These are phyloP conservation scores for Aspergillus asperescens DNA, from an alignment of 495 filamentous ascomycete genomes.

Conservation along the genomic window DNA sequence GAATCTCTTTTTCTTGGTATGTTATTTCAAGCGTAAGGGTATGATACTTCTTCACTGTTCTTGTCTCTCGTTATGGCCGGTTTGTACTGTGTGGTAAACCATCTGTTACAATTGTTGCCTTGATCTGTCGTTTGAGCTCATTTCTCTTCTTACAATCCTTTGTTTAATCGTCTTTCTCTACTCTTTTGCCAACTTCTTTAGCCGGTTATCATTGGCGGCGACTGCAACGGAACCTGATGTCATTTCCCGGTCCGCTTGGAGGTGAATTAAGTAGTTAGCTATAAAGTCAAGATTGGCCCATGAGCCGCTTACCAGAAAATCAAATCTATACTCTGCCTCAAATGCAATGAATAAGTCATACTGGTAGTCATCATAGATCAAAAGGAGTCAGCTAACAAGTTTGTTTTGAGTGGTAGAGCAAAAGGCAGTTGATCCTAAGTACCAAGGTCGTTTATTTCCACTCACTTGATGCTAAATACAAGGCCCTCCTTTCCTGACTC, in stretches of 20 bases:
- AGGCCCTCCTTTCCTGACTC: not conserved
- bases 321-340: constrained; percentile 18
- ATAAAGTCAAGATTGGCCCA: constrained; percentile 6
- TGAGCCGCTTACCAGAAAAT: constrained; percentile 11
- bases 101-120: constrained; percentile 16
- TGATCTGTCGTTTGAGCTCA: constrained; percentile 15
- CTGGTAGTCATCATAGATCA: too few relatives aligned
- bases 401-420: too few relatives aligned
- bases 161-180: constrained; percentile 16
- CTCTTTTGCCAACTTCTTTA: constrained; percentile 12
- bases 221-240: constrained; percentile 7
- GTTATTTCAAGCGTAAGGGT: constrained; percentile 32
- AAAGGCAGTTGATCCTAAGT: too few relatives aligned
- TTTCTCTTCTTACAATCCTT: constrained; percentile 18
- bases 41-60: constrained; percentile 30
- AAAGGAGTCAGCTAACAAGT: too few relatives aligned
- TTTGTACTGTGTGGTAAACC: constrained; percentile 22
- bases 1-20: constrained; percentile 39
- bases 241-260: constrained; percentile 5
- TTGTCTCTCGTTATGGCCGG: constrained; percentile 38
- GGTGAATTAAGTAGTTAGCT: constrained; percentile 11
- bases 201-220: constrained; percentile 4
- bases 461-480: not conserved
- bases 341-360: too few relatives aligned
- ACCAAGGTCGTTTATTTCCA: not conserved